A percentile compares a stretch with the other conserved stretches of the same genome.
phyloP scores from a whole-genome alignment of 2,329 filamentous ascomycete species.

The Sclerotinia subarctica region DNA sequence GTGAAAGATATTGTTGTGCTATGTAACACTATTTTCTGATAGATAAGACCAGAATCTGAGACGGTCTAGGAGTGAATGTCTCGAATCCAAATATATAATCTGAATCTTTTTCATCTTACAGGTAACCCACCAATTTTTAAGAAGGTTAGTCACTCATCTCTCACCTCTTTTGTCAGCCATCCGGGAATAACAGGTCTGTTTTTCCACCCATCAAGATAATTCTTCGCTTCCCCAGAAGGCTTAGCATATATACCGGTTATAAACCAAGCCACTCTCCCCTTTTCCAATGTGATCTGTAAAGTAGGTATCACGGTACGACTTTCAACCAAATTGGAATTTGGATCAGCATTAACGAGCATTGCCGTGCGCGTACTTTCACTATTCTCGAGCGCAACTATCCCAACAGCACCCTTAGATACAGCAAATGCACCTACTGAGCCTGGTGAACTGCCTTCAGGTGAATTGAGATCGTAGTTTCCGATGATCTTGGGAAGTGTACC shows the following conservation, averaged over 20 bases:
- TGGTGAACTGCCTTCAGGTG: conserved; percentile 51
- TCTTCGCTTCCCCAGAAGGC: conserved; percentile 51
- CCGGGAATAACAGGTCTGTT: conserved; percentile 54
- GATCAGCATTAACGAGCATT: conserved; percentile 70
- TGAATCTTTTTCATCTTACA: neutral
- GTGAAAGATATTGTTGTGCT: neutral
- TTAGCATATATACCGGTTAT: conserved; percentile 69
- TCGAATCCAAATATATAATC: neutral
- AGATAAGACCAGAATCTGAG: neutral
- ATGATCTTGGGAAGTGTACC: conserved; percentile 55
- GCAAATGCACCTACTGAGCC: conserved; percentile 54
- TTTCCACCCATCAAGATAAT: conserved; percentile 61
- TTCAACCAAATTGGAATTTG: conserved; percentile 74
- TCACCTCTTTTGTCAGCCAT: conserved; percentile 51
- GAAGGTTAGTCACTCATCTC: too few relatives aligned
- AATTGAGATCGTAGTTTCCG: conserved; percentile 57
- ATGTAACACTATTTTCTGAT: neutral
- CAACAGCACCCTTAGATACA: conserved; percentile 53
- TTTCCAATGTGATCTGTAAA: conserved; percentile 58
- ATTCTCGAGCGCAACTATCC: conserved; percentile 51
- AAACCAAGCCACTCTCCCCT: conserved; percentile 62
- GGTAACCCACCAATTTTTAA: too few relatives aligned
- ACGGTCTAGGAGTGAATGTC: neutral
- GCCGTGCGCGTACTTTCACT: conserved; percentile 43
- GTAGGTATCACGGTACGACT: conserved; percentile 69